A percentile compares a stretch with the other conserved stretches of the same genome.
Conservation (phyloP, 257 asterid species). For the Misopates orontium region DNA sequence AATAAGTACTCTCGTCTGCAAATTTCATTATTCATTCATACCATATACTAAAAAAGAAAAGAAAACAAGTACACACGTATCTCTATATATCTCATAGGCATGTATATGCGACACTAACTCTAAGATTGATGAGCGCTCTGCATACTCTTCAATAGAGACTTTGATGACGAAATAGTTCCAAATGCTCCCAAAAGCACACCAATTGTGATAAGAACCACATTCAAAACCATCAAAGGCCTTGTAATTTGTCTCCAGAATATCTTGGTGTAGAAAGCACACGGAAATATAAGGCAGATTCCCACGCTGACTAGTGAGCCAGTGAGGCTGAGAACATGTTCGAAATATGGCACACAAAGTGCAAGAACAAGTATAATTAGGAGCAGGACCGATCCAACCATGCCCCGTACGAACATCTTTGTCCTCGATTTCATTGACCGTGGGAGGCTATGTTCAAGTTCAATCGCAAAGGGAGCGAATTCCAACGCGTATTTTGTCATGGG, state of each 20-base stretch:
- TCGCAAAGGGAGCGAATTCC: constrained; percentile 71
- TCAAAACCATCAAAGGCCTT: constrained; percentile 38
- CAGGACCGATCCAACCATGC: constrained; percentile 52
- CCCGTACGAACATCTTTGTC: constrained; percentile 54
- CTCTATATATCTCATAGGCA: too few relatives aligned
- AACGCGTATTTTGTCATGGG: constrained; percentile 82
- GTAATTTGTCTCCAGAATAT: constrained; percentile 50
- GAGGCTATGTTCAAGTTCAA: constrained; percentile 53
- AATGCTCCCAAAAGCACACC: constrained; percentile 54
- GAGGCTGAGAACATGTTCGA: constrained; percentile 71
- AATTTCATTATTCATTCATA: too few relatives aligned
- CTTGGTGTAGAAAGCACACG: constrained; percentile 61
- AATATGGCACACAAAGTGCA: constrained; percentile 64
- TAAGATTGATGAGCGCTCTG: constrained; percentile 21
- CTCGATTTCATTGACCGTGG: constrained; percentile 44
- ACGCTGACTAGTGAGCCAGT: constrained; percentile 72
- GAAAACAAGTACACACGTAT: too few relatives aligned
- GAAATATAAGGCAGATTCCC: constrained; percentile 57
- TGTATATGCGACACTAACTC: too few relatives aligned
- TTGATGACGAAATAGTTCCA: constrained; percentile 70
- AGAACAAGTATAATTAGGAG: constrained; percentile 48
- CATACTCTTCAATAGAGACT: constrained; percentile 42
- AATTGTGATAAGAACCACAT: constrained; percentile 34
- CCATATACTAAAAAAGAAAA: too few relatives aligned
- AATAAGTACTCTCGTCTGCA: too few relatives aligned